Conservation (phyloP, 306 rosid species). For the Fragaria vesca region DNA sequence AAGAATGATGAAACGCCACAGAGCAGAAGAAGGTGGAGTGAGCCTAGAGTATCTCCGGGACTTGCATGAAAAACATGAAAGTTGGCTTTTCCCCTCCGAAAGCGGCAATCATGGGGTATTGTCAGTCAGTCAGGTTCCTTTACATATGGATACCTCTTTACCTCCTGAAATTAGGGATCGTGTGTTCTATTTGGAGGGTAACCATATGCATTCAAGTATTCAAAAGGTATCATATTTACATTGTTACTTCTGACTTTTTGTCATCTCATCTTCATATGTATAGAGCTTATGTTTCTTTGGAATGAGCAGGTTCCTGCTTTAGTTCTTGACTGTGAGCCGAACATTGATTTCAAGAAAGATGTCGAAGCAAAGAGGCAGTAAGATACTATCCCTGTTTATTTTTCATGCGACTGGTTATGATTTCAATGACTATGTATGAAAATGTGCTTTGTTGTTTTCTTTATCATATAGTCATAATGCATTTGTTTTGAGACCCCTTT, state of each 20-base stretch:
- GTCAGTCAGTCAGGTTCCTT: conserved; percentile 65
- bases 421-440: background rate
- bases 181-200: conserved; percentile 89
- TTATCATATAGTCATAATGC: background rate
- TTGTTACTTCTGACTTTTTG: conserved; percentile 11
- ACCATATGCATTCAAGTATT: conserved; percentile 97
- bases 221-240: conserved; percentile 64
- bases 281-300: conserved; percentile 21
- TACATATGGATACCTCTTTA: conserved; percentile 64
- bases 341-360: conserved; percentile 95
- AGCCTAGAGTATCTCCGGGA: conserved; percentile 70
- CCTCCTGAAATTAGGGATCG: conserved; percentile 88
- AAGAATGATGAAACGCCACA: conserved; percentile 80
- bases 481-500: background rate
- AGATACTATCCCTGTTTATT: conserved; percentile 25
- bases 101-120: conserved; percentile 80
- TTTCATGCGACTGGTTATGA: background rate
- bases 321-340: conserved; percentile 96
- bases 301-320: conserved; percentile 86
- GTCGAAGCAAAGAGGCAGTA: conserved; percentile 93
- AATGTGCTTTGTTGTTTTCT: background rate
- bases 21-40: conserved; percentile 93
- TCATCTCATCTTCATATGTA: conserved; percentile 3
- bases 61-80: conserved; percentile 95
- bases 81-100: conserved; percentile 88